Evolutionary conservation across 106 monocot genomes (phyloP).

Genomic region (Dendrobium chrysotoxum): DNA sequence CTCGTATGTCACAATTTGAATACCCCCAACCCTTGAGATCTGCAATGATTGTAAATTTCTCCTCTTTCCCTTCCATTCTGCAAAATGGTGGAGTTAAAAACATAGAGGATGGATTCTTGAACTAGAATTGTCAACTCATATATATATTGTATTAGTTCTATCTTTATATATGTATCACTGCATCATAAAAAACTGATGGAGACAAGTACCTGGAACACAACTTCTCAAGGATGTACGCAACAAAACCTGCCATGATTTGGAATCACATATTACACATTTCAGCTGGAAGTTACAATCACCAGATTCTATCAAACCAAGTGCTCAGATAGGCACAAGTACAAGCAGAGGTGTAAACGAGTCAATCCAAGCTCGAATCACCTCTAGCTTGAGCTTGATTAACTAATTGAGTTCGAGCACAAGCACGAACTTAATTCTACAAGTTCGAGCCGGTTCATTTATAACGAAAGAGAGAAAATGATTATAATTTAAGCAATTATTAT

Average conservation of each 20-base stretch:
- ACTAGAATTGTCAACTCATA: no score
- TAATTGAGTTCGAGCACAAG: no score
- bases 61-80: slow-evolving; percentile 30
- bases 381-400: no score
- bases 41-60: slow-evolving; percentile 38
- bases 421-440: no score
- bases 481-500: no score
- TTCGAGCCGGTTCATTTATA: no score
- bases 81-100: not conserved
- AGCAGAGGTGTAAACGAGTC: no score
- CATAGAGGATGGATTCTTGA: not conserved
- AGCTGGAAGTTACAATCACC: not conserved
- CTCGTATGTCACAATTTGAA: slow-evolving; percentile 52
- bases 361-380: no score
- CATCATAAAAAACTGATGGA: not conserved
- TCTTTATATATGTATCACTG: no score
- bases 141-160: no score
- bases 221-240: slow-evolving; percentile 55
- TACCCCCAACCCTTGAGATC: slow-evolving; percentile 60
- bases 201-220: slow-evolving; percentile 50
- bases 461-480: no score
- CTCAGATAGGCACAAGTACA: no score
- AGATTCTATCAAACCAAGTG: not conserved
- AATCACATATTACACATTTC: not conserved
- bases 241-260: slow-evolving; percentile 36